Evolutionary conservation across 352 stramenopile genomes (phyloP).

Genomic region (Aphanomyces euteiches): DNA sequence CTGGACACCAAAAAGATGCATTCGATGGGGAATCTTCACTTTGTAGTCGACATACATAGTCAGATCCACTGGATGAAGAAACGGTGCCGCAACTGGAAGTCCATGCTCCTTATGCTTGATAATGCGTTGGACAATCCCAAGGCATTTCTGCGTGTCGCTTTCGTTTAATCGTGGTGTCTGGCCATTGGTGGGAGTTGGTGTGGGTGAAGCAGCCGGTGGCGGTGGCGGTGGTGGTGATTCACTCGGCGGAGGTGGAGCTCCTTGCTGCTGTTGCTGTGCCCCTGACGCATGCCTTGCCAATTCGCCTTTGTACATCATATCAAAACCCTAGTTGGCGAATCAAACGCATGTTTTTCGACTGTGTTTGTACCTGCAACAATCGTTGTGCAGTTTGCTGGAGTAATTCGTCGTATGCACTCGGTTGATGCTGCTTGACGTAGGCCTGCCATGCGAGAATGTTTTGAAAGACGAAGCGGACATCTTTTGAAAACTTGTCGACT

Average conservation of each 20-base stretch:
- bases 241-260: neutral
- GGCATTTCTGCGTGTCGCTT: slow-evolving; percentile 48
- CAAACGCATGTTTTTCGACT: neutral
- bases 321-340: slow-evolving; percentile 47
- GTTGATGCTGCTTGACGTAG: slow-evolving; percentile 74
- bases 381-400: slow-evolving; percentile 19
- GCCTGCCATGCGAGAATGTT: slow-evolving; percentile 50
- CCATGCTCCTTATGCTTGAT: slow-evolving; percentile 83
- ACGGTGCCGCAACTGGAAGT: slow-evolving; percentile 64
- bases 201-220: neutral
- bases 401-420: slow-evolving; percentile 15
- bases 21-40: slow-evolving; percentile 76
- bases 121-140: slow-evolving; percentile 68
- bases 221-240: neutral
- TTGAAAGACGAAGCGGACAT: slow-evolving; percentile 79
- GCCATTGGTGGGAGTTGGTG: neutral
- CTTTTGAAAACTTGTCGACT: slow-evolving; percentile 75
- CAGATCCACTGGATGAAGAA: slow-evolving; percentile 77
- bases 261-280: neutral
- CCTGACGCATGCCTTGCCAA: slow-evolving; percentile 32
- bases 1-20: slow-evolving; percentile 82
- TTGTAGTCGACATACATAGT: slow-evolving; percentile 82
- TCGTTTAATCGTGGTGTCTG: neutral
- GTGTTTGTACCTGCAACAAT: slow-evolving; percentile 19
- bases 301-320: slow-evolving; percentile 70